A percentile compares a stretch with the other conserved stretches of the same genome.
These are phyloP conservation scores for Xerocomus amazonicus DNA, from an alignment of 1,284 basidiomycete genomes.

Conservation along the genomic window DNA sequence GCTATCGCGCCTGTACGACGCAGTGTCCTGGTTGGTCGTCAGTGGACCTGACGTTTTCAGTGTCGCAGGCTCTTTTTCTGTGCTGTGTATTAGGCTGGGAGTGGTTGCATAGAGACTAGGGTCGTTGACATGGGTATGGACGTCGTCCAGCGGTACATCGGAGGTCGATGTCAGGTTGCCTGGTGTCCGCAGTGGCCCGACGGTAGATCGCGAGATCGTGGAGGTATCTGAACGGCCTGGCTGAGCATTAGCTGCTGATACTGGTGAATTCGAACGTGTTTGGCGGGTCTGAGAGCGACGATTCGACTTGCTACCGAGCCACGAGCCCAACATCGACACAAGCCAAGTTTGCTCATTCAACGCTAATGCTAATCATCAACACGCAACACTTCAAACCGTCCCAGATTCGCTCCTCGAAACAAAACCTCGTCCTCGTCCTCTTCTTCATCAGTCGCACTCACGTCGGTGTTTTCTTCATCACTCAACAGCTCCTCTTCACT, in stretches of 20 bases:
- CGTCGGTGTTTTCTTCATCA: constrained; percentile 3
- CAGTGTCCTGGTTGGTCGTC: constrained; percentile 3
- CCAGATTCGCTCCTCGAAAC: constrained; percentile 9
- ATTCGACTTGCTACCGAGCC: constrained; percentile 29
- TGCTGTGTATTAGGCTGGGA: constrained; percentile 19
- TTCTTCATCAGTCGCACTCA: neutral
- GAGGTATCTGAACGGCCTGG: constrained; percentile 13
- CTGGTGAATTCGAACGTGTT: neutral
- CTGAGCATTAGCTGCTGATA: constrained; percentile 5
- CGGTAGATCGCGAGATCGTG: constrained; percentile 19
- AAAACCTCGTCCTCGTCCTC: constrained; percentile 16
- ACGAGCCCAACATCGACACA: constrained; percentile 23
- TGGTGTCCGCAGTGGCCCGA: constrained; percentile 11
- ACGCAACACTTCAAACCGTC: constrained; percentile 22
- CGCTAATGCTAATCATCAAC: constrained; percentile 34
- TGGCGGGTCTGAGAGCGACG: constrained; percentile 17
- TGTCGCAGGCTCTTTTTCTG: constrained; percentile 13
- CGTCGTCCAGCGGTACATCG: constrained; percentile 22
- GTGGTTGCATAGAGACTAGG: constrained; percentile 19
- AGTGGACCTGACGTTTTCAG: constrained; percentile 11
- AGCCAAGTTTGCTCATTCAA: constrained; percentile 11
- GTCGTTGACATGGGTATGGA: constrained; percentile 24
- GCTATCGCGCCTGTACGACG: neutral
- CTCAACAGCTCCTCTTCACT: constrained; percentile 13
- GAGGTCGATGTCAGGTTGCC: constrained; percentile 19